Conservation (phyloP, 2,329 filamentous ascomycete genomes). For the Alternaria triticimaculans region DNA sequence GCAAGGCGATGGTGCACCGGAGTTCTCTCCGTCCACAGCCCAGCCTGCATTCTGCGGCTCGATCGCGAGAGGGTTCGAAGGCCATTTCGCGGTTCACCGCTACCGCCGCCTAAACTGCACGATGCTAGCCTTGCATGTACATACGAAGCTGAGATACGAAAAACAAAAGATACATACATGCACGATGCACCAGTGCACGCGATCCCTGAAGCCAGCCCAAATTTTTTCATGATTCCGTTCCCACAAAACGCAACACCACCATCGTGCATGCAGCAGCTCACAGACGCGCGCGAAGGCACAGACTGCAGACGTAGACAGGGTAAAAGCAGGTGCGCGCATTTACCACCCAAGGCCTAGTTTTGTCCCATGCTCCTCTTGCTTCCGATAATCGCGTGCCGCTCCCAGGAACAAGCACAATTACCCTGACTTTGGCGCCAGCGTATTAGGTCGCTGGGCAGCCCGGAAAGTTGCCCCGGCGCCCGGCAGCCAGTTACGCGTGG, state of each 20-base stretch:
- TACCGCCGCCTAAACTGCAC: not conserved
- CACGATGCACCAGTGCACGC: not conserved
- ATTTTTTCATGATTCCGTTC: not conserved
- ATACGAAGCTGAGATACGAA: not conserved
- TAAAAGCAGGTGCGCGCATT: not conserved
- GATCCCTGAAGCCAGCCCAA: not conserved
- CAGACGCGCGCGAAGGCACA: not conserved
- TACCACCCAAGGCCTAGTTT: not conserved
- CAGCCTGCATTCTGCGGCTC: not conserved
- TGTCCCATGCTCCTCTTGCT: not conserved
- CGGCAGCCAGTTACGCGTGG: not conserved
- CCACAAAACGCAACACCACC: not conserved
- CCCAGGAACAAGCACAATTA: not conserved
- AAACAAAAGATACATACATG: not conserved
- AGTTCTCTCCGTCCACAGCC: not conserved
- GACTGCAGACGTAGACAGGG: not conserved
- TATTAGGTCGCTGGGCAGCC: not conserved
- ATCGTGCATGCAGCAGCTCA: not conserved
- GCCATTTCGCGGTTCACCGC: not conserved
- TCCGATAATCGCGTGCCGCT: not conserved
- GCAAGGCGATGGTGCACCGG: not conserved
- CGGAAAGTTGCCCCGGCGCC: not conserved
- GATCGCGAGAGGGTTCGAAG: not conserved
- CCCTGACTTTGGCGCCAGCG: not conserved
- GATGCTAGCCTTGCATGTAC: not conserved